Conservation (phyloP, 345 rosid species). For the Lepidium didymum region DNA sequence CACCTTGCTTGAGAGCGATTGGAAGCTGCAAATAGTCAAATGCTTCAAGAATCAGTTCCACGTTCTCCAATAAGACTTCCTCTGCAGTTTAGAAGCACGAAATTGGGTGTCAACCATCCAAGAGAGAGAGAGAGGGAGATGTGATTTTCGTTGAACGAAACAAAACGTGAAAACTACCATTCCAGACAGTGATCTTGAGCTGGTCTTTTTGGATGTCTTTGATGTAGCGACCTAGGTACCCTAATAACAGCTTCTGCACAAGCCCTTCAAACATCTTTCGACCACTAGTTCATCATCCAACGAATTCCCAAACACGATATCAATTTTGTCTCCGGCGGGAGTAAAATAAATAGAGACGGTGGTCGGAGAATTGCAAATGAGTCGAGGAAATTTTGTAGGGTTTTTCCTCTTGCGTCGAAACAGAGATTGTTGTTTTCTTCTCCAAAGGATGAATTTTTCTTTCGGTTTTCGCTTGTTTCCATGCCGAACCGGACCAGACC, state of each 20-base stretch:
- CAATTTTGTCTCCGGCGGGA: not conserved
- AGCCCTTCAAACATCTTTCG: slow-evolving; percentile 65
- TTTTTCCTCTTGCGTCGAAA: slow-evolving; percentile 16
- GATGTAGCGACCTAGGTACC: slow-evolving; percentile 73
- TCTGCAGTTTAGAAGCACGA: slow-evolving; percentile 19
- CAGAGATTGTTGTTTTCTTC: not conserved
- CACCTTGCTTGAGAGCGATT: slow-evolving; percentile 71
- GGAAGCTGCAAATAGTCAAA: slow-evolving; percentile 88
- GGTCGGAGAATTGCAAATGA: slow-evolving; percentile 9
- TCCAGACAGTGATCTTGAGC: slow-evolving; percentile 80
- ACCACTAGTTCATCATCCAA: not conserved
- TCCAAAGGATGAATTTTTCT: not conserved
- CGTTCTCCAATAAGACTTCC: slow-evolving; percentile 71
- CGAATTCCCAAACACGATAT: not conserved
- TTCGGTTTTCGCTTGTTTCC: not conserved
- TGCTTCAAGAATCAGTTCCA: slow-evolving; percentile 76
- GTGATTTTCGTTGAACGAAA: not conserved
- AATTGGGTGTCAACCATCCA: not conserved
- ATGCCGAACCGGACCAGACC: not conserved
- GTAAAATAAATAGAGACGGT: not conserved
- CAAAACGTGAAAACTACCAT: slow-evolving; percentile 13
- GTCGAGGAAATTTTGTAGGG: slow-evolving; percentile 19
- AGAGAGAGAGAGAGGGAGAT: not conserved
- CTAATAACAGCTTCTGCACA: slow-evolving; percentile 54
- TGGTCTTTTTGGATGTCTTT: slow-evolving; percentile 74